Evolutionary conservation across 176 grass and related monocot genomes (phyloP), one percentile per base, ranked within the genome.

Genomic region (Musa troglodytarum): DNA sequence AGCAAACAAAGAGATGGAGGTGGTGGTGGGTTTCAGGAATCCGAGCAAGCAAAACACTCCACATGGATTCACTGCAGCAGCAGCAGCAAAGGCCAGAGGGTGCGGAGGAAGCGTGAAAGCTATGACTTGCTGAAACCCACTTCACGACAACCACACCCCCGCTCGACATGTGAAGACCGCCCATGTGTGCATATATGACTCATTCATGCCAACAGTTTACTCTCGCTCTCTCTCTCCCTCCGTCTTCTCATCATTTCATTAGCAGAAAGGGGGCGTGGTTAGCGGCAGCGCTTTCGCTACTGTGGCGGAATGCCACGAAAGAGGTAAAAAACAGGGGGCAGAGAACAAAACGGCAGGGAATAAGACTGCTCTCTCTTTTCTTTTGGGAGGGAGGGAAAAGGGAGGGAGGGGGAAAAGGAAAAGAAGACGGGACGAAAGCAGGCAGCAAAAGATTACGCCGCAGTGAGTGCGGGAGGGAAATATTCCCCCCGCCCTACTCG

Each of bases 321-420:
- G 69, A 5, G 70, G 74, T 86, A 86, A 87, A 83, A 69, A 80
- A 82, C 80, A 87, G 63, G 70, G 23, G 68, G 50, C 63, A 83
- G 85, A 75, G 69, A 87, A 87, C 80, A 87, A 87, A 87, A 79
- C 63, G 76, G 53, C 85, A 74, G 80, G 58, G 85, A 87, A 87
- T 82, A 83, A 83, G 68, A 43, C 78, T 59, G 68, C 68, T 82
- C 75, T 68, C 53, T 24, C n/a, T 57, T 68, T 16, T 16, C 65
- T 68, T 25, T 3, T 22, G 14, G 50, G 24, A 24, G 62, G 59
- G 71, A 82, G 69, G 71, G 74, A 57, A 77, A 79, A 79, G 71
- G 54, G 26, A 16, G 13, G 15, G 25, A 43, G 67, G 8, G 26
- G 17, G 16, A 50, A 69, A 50, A 70, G 49, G 6, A 50, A 70